Base-by-base conservation (phyloP, 1,284 basidiomycete genomes). In the Ceratobasidium sp. region DNA sequence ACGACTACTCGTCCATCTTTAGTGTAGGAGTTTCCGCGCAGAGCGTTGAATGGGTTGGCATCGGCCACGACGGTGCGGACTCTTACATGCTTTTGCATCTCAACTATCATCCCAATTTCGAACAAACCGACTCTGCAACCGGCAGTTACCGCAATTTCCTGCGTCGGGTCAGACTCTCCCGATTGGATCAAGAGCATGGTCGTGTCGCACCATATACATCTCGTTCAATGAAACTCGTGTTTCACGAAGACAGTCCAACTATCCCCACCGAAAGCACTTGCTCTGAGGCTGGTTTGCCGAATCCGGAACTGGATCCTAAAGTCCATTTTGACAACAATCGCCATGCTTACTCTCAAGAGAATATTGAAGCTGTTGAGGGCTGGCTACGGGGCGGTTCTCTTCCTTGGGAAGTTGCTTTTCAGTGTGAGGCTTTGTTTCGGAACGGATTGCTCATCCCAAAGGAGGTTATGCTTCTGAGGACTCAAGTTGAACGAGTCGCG, bases 401-500 rank as follows among this genome's bases (percentile, higher is more conserved):
- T 36, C 62, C 73, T 6, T 74, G 72, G 72, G 43, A 50, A 9
- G 58, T 74, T 18, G 55, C 34, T n/a, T 74, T 69, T 36, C 74
- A 74, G 57, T 74, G 71, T 39, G 71, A 74, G 18, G 50, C 72
- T 16, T 26, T 74, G 14, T 45, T 67, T 16, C 58, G 58, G 1
- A 73, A 73, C 34, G 62, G 72, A 21, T 34, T 52, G 30, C 58
- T 74, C 5, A 41, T 45, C n/a, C 62, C 74, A 21, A 30, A 12
- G 30, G 74, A 74, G 50, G 23, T 74, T 21, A n/a, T 70, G 18
- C n/a, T 30, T 12, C 34, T 73, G n/a, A 34, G 55, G 23, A 14
- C 43, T 43, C 21, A 48, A 69, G 21, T 58, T 60, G 36, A 50
- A 10, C 23, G 23, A 43, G n/a, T 34, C 28, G 34, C 21, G 39